phyloP scores from a whole-genome alignment of 2,329 filamentous ascomycete species.

The Hypoxylon sp. region DNA sequence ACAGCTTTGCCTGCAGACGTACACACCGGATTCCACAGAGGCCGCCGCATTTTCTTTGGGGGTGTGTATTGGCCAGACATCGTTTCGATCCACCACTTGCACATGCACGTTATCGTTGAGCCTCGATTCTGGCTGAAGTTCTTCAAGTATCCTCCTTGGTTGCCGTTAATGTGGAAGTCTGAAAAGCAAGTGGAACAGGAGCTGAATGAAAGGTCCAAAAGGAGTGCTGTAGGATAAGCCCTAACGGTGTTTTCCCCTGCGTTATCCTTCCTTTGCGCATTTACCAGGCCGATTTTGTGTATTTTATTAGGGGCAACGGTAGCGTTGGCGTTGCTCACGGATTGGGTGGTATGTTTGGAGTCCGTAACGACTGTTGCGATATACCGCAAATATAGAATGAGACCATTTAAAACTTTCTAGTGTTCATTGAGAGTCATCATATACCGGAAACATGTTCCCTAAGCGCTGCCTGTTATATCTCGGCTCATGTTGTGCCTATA shows the following conservation, averaged over 20 bases:
- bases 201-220: not conserved
- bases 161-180: conserved; percentile 46
- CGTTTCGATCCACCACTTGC: conserved; percentile 44
- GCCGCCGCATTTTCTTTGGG: conserved; percentile 35
- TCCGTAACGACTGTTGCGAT: not conserved
- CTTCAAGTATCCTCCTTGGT: conserved; percentile 44
- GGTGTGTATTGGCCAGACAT: conserved; percentile 42
- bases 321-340: not conserved
- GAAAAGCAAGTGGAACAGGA: conserved; percentile 25
- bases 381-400: not conserved
- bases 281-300: not conserved
- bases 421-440: too few relatives aligned
- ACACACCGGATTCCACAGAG: conserved; percentile 41
- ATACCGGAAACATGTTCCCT: not conserved
- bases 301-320: not conserved
- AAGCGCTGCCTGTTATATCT: not conserved
- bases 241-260: not conserved
- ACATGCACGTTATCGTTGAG: conserved; percentile 43
- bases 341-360: not conserved
- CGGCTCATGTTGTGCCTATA: conserved; percentile 1
- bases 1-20: conserved; percentile 21
- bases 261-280: not conserved
- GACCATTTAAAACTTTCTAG: not conserved
- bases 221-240: not conserved
- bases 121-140: conserved; percentile 28